Percentiles rank a stretch among this genome's conserved stretches.
Evolutionary conservation across 1,284 basidiomycete species (phyloP).

Genomic region (Taiwanofungus camphoratus): DNA sequence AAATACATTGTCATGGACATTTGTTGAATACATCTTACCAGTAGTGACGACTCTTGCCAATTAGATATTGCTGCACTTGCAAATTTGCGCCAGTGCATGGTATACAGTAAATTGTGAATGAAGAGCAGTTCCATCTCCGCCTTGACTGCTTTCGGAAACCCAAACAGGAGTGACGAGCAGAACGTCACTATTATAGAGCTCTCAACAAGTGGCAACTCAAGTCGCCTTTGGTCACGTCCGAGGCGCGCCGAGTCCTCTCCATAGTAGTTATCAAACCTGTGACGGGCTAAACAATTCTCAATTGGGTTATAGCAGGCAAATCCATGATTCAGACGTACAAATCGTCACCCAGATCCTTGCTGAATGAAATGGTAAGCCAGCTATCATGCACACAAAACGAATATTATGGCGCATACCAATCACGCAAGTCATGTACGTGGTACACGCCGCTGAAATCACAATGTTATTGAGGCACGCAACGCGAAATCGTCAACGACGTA

Average conservation of each 20-base stretch:
- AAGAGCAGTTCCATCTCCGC: slow-evolving; percentile 17
- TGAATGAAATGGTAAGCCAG: slow-evolving; percentile 5
- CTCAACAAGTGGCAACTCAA: slow-evolving; percentile 4
- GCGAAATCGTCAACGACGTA: slow-evolving; percentile 5
- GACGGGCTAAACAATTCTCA: slow-evolving; percentile 11
- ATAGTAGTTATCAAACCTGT: slow-evolving; percentile 21
- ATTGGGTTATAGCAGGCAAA: not conserved
- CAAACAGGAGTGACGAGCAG: slow-evolving; percentile 16
- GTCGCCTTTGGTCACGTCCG: slow-evolving; percentile 17
- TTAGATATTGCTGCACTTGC: slow-evolving; percentile 6
- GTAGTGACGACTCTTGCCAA: slow-evolving; percentile 16
- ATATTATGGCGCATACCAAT: slow-evolving; percentile 13
- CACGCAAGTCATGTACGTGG: slow-evolving; percentile 16
- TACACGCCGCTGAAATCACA: slow-evolving; percentile 7
- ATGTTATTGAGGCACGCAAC: not conserved
- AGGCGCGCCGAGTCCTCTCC: slow-evolving; percentile 25
- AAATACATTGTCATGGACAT: not conserved
- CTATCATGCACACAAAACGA: not conserved
- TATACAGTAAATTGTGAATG: slow-evolving; percentile 20
- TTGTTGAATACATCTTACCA: slow-evolving; percentile 12
- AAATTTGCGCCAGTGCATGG: slow-evolving; percentile 24
- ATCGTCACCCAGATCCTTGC: slow-evolving; percentile 18
- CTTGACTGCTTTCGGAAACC: slow-evolving; percentile 10
- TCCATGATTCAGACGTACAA: slow-evolving; percentile 8
- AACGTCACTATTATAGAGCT: slow-evolving; percentile 6